Conservation (phyloP, 169 alveolate species). For the Plasmodium vinckei region DNA sequence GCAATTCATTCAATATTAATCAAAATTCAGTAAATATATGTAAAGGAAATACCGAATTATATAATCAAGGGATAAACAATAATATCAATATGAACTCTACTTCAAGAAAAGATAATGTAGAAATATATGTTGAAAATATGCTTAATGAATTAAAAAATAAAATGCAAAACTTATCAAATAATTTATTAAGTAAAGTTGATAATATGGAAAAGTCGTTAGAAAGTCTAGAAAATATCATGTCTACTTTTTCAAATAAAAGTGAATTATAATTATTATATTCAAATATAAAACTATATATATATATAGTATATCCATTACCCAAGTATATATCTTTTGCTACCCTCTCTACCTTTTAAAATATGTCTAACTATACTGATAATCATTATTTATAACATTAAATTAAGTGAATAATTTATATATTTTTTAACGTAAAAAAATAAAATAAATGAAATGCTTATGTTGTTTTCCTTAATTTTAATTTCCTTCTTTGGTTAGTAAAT, state of each 20-base stretch:
- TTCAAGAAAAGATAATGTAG: slow-evolving; percentile 36
- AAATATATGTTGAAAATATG: slow-evolving; percentile 70
- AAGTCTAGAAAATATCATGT: slow-evolving; percentile 26
- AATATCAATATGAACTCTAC: not conserved
- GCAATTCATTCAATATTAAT: slow-evolving; percentile 11
- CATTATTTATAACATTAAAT: too few relatives aligned
- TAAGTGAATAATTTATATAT: too few relatives aligned
- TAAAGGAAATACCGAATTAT: slow-evolving; percentile 12
- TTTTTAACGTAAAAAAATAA: too few relatives aligned
- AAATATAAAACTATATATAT: not conserved
- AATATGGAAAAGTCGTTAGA: slow-evolving; percentile 61
- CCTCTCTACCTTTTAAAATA: too few relatives aligned
- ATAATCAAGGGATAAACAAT: not conserved
- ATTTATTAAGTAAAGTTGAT: slow-evolving; percentile 49
- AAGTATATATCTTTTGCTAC: too few relatives aligned
- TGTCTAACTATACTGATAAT: too few relatives aligned
- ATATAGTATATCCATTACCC: not conserved
- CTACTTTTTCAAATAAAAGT: slow-evolving; percentile 11
- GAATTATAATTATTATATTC: not conserved
- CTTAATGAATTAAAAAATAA: slow-evolving; percentile 52
- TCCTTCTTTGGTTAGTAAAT: too few relatives aligned
- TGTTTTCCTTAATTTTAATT: too few relatives aligned
- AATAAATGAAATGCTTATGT: too few relatives aligned
- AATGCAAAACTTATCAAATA: slow-evolving; percentile 65
- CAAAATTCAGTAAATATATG: slow-evolving; percentile 1